Evolutionary conservation across 2,329 filamentous ascomycete species (phyloP), one percentile per base, ranked within the genome.

Genomic region (Penicillium brasilianum): DNA sequence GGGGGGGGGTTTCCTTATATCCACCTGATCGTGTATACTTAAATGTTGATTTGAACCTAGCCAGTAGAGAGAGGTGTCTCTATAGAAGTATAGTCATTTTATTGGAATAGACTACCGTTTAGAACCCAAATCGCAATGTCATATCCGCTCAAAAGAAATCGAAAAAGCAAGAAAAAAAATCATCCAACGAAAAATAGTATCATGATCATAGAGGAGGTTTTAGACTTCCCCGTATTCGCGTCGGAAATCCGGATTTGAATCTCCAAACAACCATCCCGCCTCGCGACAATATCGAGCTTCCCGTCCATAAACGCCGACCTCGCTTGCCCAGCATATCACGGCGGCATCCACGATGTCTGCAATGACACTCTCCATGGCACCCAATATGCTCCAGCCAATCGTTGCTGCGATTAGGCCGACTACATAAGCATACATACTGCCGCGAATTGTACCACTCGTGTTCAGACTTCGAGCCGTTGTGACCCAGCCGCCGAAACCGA

Each of bases 401-500:
- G 94, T 93, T 62, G 91, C 92, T 16, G 95, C 95, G 67, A 98
- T 90, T 64, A 99, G 77, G 10, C 93, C 95, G 22, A 99, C 92
- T 1, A 98, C 87, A 72, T 98, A 99, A 2, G 94, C 95, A 75
- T 99, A 99, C 25, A 95, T 83, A 70, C 92, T 97, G 9, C 95
- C 95, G 49, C 87, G 87, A 54, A 89, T 66, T 7, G 70, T 70
- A 57, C 77, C 64, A 52, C 67, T 69, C 59, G 74, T 81, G 55
- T 85, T 82, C 4, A 97, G 82, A 77, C 90, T 89, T 64, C 92
- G 88, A 11, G 95, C 93, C 37, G 93, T 96, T 50, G 92, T 90
- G 9, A 98, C 92, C 95, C 95, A 99, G n/a, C 92, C 94, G 4
- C 91, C 93, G 71, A 98, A 96, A 0, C 94, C 94, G 32, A 99